Percentiles rank a stretch among this genome's conserved stretches.
Evolutionary conservation across 2,329 filamentous ascomycete genomes (phyloP).

Genomic region (Monosporascus sp.): DNA sequence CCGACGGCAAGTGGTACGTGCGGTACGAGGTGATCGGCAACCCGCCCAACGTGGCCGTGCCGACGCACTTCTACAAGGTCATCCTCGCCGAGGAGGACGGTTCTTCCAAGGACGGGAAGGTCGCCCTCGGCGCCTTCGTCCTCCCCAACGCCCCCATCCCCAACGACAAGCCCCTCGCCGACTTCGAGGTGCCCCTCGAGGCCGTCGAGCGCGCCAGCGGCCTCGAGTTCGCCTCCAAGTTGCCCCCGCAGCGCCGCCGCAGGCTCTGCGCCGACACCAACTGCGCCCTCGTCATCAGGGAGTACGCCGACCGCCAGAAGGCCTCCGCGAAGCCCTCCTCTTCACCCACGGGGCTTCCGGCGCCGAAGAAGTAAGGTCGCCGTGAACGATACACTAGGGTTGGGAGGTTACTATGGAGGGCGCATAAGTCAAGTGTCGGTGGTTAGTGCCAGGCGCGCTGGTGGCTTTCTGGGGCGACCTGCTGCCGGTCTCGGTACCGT

Average conservation of each 20-base stretch:
- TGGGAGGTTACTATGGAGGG: neutral
- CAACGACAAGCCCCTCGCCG: conserved; percentile 78
- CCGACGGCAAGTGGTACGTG: conserved; percentile 92
- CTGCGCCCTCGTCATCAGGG: conserved; percentile 77
- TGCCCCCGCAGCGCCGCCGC: conserved; percentile 69
- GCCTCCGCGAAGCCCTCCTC: conserved; percentile 40
- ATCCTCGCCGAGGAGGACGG: conserved; percentile 87
- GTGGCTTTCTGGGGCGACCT: too few relatives aligned
- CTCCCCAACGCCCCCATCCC: conserved; percentile 85
- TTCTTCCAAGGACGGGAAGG: conserved; percentile 46
- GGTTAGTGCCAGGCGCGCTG: neutral
- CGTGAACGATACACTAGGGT: too few relatives aligned
- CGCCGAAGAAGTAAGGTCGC: conserved; percentile 4
- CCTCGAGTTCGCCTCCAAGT: conserved; percentile 79
- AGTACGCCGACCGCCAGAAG: conserved; percentile 64
- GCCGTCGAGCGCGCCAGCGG: conserved; percentile 88
- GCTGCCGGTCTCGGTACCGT: too few relatives aligned
- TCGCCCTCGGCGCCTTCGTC: conserved; percentile 90
- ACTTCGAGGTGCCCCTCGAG: conserved; percentile 95
- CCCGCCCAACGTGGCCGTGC: conserved; percentile 90
- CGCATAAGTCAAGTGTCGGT: neutral
- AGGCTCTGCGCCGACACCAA: conserved; percentile 80
- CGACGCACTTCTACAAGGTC: conserved; percentile 99
- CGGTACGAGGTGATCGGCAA: conserved; percentile 92
- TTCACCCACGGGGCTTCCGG: conserved; percentile 2